These are phyloP conservation scores for Sphagnum magellanicum DNA, from an alignment of 228 moss, liverwort and hornwort genomes.

Conservation along the genomic window DNA sequence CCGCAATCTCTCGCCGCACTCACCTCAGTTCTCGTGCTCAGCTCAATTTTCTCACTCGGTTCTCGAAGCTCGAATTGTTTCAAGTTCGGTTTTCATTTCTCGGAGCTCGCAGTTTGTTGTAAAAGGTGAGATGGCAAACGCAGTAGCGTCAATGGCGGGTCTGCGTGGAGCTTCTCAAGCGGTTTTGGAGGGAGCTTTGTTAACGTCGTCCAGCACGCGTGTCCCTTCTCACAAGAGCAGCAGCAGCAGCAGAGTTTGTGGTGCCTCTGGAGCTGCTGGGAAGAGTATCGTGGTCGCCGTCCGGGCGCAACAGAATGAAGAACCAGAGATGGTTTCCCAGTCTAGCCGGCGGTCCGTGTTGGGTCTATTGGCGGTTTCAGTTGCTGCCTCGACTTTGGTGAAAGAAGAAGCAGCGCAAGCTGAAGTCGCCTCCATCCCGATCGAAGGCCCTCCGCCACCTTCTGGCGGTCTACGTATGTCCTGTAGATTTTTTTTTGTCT, in stretches of 20 bases:
- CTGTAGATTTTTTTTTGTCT: not conserved
- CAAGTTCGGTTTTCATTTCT: too few species aligned
- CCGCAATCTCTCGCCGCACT: too few species aligned
- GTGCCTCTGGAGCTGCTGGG: constrained; percentile 3
- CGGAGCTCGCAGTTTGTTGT: too few species aligned
- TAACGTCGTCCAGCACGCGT: constrained; percentile 33
- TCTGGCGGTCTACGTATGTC: constrained; percentile 79
- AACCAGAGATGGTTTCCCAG: constrained; percentile 20
- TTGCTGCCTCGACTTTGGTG: constrained; percentile 51
- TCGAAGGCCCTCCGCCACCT: constrained; percentile 46
- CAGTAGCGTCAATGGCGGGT: constrained; percentile 25
- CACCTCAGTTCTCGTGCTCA: too few species aligned
- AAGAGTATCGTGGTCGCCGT: constrained; percentile 30
- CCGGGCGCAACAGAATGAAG: constrained; percentile 39
- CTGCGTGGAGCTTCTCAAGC: constrained; percentile 21
- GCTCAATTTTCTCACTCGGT: too few species aligned
- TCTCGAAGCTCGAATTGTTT: too few species aligned
- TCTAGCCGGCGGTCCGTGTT: constrained; percentile 57
- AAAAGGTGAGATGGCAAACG: constrained; percentile 23
- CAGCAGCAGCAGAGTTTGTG: constrained; percentile 6
- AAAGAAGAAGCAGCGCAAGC: constrained; percentile 30
- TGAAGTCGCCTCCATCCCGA: constrained; percentile 35
- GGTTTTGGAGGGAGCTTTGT: constrained; percentile 22
- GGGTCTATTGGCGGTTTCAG: constrained; percentile 48
- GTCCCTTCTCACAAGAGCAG: constrained; percentile 13